Percentiles rank a stretch among this genome's conserved stretches.
phyloP scores from a whole-genome alignment of 2,329 filamentous ascomycete species.

The Penicillium digitatum region DNA sequence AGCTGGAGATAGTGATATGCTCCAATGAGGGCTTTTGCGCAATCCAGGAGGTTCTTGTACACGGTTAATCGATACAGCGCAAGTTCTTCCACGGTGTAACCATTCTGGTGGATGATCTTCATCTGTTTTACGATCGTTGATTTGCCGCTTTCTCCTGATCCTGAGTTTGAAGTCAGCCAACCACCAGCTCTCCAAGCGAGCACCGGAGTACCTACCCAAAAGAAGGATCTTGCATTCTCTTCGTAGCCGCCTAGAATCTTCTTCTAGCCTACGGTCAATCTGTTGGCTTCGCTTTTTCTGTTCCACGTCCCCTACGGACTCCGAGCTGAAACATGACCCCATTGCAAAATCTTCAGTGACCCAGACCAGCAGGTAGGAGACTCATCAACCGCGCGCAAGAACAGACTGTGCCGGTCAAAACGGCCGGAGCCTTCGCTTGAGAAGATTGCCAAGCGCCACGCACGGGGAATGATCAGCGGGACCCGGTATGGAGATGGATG shows the following conservation, averaged over 20 bases:
- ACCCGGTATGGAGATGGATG: not conserved
- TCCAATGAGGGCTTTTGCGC: slow-evolving; percentile 84
- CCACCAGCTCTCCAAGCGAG: slow-evolving; percentile 3
- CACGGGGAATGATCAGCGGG: slow-evolving; percentile 8
- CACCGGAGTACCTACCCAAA: slow-evolving; percentile 58
- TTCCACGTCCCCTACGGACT: slow-evolving; percentile 73
- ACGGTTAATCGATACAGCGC: slow-evolving; percentile 92
- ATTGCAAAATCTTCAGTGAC: slow-evolving; percentile 49
- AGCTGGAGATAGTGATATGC: slow-evolving; percentile 92
- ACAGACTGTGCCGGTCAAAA: slow-evolving; percentile 26
- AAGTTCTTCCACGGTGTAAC: slow-evolving; percentile 90
- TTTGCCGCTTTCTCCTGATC: slow-evolving; percentile 96
- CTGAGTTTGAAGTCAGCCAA: slow-evolving; percentile 46
- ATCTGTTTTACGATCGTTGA: slow-evolving; percentile 99
- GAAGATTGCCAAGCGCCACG: slow-evolving; percentile 15
- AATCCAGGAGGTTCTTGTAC: slow-evolving; percentile 97
- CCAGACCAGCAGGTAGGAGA: slow-evolving; percentile 22
- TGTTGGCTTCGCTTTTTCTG: slow-evolving; percentile 95
- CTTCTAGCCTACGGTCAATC: slow-evolving; percentile 90
- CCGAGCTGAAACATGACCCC: slow-evolving; percentile 90
- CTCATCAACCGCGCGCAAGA: slow-evolving; percentile 25
- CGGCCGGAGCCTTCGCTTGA: slow-evolving; percentile 20
- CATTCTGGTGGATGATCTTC: slow-evolving; percentile 99
- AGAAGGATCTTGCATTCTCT: slow-evolving; percentile 98
- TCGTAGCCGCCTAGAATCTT: slow-evolving; percentile 86